Evolutionary conservation across 257 asterid genomes (phyloP).

Genomic region (Nicotiana undulata): DNA sequence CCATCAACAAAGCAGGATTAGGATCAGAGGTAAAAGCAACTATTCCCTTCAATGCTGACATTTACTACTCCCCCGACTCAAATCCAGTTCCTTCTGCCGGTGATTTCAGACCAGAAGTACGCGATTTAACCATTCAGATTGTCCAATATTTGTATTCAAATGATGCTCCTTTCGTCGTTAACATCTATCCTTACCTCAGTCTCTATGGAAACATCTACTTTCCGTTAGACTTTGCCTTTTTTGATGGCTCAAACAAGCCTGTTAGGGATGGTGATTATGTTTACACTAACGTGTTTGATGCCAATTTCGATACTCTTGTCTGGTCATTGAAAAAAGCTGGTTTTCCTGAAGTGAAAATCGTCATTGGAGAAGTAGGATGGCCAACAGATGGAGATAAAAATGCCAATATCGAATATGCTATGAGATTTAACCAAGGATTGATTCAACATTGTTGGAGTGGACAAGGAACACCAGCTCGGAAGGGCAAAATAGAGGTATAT

Average conservation of each 20-base stretch:
- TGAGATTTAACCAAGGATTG: slow-evolving; percentile 26
- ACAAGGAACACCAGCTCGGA: slow-evolving; percentile 24
- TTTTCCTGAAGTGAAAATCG: slow-evolving; percentile 16
- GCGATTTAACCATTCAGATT: slow-evolving; percentile 18
- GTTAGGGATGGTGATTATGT: slow-evolving; percentile 17
- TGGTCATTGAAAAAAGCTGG: slow-evolving; percentile 29
- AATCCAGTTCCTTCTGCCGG: slow-evolving; percentile 21
- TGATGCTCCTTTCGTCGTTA: slow-evolving; percentile 9
- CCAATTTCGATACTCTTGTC: slow-evolving; percentile 13
- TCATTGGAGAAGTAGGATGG: slow-evolving; percentile 26
- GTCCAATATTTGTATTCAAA: slow-evolving; percentile 14
- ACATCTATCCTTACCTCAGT: slow-evolving; percentile 2
- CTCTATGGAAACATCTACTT: slow-evolving; percentile 24
- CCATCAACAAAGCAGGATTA: slow-evolving; percentile 26
- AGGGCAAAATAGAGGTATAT: slow-evolving; percentile 20
- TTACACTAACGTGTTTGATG: slow-evolving; percentile 23
- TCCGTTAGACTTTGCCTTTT: slow-evolving; percentile 20
- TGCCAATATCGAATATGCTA: slow-evolving; percentile 16
- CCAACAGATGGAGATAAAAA: slow-evolving; percentile 13
- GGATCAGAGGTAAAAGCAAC: slow-evolving; percentile 24
- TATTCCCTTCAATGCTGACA: slow-evolving; percentile 25
- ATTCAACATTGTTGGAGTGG: slow-evolving; percentile 15
- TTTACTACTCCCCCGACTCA: slow-evolving; percentile 17
- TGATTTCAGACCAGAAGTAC: slow-evolving; percentile 17
- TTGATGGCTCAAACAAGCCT: slow-evolving; percentile 23